Conservation (phyloP, 176 grass and related monocot genomes). For the Secale cereale region DNA sequence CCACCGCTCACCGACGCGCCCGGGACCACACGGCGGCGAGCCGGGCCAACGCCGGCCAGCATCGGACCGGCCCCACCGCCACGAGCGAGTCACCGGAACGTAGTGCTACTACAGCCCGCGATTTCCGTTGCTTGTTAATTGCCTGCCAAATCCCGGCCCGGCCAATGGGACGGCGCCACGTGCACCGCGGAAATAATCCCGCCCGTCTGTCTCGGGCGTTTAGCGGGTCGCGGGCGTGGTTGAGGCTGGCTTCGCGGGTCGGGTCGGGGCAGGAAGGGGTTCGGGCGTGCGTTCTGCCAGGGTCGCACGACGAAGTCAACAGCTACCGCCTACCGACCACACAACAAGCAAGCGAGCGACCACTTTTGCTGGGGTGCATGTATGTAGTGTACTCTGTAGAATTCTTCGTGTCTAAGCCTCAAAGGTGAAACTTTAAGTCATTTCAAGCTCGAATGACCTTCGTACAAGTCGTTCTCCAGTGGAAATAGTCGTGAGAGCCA, state of each 20-base stretch:
- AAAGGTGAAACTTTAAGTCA: neutral
- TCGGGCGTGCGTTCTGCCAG: neutral
- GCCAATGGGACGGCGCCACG: constrained; percentile 9
- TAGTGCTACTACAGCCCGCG: neutral
- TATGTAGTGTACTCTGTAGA: neutral
- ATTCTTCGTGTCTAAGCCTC: neutral
- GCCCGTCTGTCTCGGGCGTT: neutral
- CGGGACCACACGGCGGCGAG: neutral
- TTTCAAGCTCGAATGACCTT: neutral
- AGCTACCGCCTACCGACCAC: constrained; percentile 6
- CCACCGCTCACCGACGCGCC: constrained; percentile 32
- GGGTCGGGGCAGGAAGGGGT: neutral
- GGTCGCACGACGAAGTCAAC: neutral
- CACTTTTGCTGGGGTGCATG: neutral
- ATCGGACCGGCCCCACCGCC: neutral
- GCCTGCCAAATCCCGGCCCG: neutral
- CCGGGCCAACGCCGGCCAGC: neutral
- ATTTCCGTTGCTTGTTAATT: neutral
- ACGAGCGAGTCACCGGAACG: neutral
- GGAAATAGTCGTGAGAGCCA: neutral
- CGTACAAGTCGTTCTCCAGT: too few relatives aligned
- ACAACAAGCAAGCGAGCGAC: neutral
- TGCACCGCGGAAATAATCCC: neutral
- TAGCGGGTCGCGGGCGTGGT: neutral
- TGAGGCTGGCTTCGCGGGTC: neutral